These are phyloP conservation scores for Pseudogymnoascus sp. DNA, from an alignment of 2,329 filamentous ascomycete species.

Conservation along the genomic window DNA sequence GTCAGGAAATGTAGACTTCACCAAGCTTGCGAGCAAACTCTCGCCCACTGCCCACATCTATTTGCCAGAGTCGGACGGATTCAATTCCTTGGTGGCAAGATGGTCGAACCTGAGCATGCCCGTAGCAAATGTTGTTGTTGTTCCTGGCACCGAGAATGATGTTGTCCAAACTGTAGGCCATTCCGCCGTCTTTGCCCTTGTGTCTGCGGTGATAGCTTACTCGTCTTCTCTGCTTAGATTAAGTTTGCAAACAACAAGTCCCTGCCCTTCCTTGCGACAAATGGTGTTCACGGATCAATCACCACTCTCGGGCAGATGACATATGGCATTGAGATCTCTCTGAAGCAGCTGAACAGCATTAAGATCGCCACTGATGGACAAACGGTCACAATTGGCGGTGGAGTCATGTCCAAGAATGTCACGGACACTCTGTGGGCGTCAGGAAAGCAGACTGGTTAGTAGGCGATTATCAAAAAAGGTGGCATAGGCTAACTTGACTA, in stretches of 20 bases:
- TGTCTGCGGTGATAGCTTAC: background rate
- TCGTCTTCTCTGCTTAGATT: slow-evolving; percentile 27
- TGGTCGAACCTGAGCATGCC: slow-evolving; percentile 36
- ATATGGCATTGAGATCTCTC: slow-evolving; percentile 14
- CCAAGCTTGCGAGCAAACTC: slow-evolving; percentile 30
- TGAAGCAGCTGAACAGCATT: slow-evolving; percentile 21
- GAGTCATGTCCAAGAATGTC: slow-evolving; percentile 24
- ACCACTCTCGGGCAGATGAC: slow-evolving; percentile 12
- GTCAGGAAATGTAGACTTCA: slow-evolving; percentile 25
- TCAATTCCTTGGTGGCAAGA: slow-evolving; percentile 10
- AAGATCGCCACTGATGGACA: slow-evolving; percentile 23
- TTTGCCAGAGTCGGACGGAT: slow-evolving; percentile 14
- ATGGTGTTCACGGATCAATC: slow-evolving; percentile 42
- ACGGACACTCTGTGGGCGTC: slow-evolving; percentile 21
- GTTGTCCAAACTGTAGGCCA: slow-evolving; percentile 39
- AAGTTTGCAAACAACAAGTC: slow-evolving; percentile 39
- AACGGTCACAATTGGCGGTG: slow-evolving; percentile 27
- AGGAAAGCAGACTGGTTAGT: slow-evolving; percentile 32
- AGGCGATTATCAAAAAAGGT: slow-evolving; percentile 36
- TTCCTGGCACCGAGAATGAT: slow-evolving; percentile 40
- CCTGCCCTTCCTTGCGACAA: slow-evolving; percentile 45
- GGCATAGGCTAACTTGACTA: slow-evolving; percentile 28
- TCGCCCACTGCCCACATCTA: slow-evolving; percentile 17
- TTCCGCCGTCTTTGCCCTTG: background rate
- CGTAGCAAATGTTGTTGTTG: slow-evolving; percentile 37